Percentiles rank a stretch among this genome's conserved stretches.
These are phyloP conservation scores for Plantago coronopus DNA, from an alignment of 305 asterid species.

Conservation along the genomic window DNA sequence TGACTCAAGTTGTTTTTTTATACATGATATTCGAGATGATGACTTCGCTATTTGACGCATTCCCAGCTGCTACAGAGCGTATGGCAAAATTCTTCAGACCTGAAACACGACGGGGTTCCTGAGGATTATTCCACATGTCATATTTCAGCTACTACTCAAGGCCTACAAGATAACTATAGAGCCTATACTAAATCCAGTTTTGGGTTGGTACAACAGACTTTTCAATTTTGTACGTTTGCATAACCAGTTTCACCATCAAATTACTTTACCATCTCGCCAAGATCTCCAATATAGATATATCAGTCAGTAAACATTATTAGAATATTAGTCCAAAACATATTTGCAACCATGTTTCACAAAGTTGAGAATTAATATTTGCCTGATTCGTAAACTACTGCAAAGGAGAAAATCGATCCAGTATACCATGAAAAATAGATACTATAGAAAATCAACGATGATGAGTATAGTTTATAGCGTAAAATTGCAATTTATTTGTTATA, in stretches of 20 bases:
- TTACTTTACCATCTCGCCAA: constrained; percentile 37
- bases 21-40: constrained; percentile 45
- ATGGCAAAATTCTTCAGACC: constrained; percentile 23
- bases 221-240: constrained; percentile 31
- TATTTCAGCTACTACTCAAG: constrained; percentile 39
- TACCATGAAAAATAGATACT: too few relatives aligned
- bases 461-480: too few relatives aligned
- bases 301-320: too few relatives aligned
- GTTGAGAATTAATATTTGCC: too few relatives aligned
- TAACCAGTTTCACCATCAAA: constrained; percentile 39
- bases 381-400: too few relatives aligned
- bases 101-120: constrained; percentile 46
- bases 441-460: too few relatives aligned
- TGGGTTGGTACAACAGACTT: constrained; percentile 47
- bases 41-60: constrained; percentile 54
- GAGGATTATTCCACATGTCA: constrained; percentile 44
- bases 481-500: too few relatives aligned
- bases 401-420: too few relatives aligned
- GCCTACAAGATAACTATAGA: constrained; percentile 31
- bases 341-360: too few relatives aligned
- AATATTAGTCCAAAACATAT: too few relatives aligned
- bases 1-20: too few relatives aligned
- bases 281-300: constrained; percentile 25
- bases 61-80: constrained; percentile 62
- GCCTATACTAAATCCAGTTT: constrained; percentile 45